A percentile compares a stretch with the other conserved stretches of the same genome.
Evolutionary conservation across 2,329 filamentous ascomycete species (phyloP).

Genomic region (Aspergillus ruber): DNA sequence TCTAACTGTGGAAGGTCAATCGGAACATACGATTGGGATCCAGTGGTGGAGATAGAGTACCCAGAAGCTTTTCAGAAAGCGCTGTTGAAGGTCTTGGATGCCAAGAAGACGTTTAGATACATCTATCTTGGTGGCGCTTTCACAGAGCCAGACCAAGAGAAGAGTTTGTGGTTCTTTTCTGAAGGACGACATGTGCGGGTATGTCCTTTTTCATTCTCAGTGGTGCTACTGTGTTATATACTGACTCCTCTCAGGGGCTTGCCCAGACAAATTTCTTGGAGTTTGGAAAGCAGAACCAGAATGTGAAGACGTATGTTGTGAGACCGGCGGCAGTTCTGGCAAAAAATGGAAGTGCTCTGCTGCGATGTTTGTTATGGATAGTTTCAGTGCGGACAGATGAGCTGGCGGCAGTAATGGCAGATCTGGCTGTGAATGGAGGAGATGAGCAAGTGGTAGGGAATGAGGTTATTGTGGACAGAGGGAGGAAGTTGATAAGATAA

Average conservation of each 20-base stretch:
- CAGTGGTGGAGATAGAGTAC: slow-evolving; percentile 9
- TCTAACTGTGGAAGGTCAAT: not conserved
- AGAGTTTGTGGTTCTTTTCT: slow-evolving; percentile 31
- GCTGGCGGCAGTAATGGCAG: not conserved
- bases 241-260: not conserved
- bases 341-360: not conserved
- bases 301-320: not conserved
- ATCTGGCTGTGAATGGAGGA: not conserved
- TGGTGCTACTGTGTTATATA: not conserved
- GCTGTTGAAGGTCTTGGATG: slow-evolving; percentile 5
- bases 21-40: slow-evolving; percentile 23
- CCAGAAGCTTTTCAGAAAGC: slow-evolving; percentile 19
- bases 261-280: not conserved
- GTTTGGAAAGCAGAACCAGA: not conserved
- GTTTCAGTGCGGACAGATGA: not conserved
- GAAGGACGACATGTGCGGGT: slow-evolving; percentile 23
- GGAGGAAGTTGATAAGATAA: not conserved
- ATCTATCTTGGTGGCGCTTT: slow-evolving; percentile 34
- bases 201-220: not conserved
- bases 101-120: slow-evolving; percentile 35
- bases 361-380: not conserved
- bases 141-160: slow-evolving; percentile 35
- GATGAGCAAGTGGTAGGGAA: not conserved
- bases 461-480: not conserved
- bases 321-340: not conserved